Evolutionary conservation across 495 filamentous ascomycete species (phyloP), one percentile per base, ranked within the genome.

Genomic region (Astrothelium macrocarpum): DNA sequence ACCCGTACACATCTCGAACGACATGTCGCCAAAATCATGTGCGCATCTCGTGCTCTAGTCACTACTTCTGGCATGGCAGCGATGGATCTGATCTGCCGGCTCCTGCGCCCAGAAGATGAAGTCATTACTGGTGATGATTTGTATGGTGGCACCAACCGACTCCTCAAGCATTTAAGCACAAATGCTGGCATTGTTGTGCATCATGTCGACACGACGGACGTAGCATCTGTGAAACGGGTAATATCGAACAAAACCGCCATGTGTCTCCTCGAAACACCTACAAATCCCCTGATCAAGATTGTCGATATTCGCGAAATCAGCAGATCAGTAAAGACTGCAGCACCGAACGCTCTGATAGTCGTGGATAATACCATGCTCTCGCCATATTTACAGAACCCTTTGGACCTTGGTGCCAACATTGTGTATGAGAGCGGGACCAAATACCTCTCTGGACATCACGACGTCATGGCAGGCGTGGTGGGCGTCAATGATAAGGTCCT

Each of bases 301-400:
- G 89, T 91, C 70, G 93, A 98, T 70, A 91, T 98, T 67, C 81
- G 85, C 1, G 74, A 81, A 23, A 93, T 97, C 65, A 85, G 91
- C 9, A 74, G 82, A 18, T 76, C 84, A 25, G 84, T 88, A 2
- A 93, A 97, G 75, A 84, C 84, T 60, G 85, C 82, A 9, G 95
- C 93, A 72, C 80, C 85, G n/a, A 84, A 80, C 65, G 87, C 87
- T n/a, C 76, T 97, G 39, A 91, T 98, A 16, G 82, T 88, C 9
- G 93, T 97, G 31, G 94, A 98, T 76, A 98, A 98, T 78, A 97
- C 94, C 56, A 98, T 98, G 94, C 87, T 98, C 68, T 96, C 90
- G 0, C 94, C 94, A 11, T 84, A 95, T 72, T 86, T 97, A 18
- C 85, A 84, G 65, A 97, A 94, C 75, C 94, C 94, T 11, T 84